phyloP scores from a whole-genome alignment of 129 eudicot genomes.

The Logfia minima region DNA sequence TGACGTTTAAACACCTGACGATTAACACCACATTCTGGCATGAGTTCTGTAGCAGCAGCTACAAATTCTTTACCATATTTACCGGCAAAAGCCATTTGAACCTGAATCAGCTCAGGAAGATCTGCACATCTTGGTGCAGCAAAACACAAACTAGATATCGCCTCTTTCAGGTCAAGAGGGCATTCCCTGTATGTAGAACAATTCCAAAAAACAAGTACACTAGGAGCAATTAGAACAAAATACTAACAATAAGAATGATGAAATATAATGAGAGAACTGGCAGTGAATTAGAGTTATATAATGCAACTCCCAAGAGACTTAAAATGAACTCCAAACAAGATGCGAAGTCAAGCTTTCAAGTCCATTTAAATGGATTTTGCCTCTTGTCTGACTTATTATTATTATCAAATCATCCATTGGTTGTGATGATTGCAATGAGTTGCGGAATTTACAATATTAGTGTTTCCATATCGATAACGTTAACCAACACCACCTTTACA shows the following conservation, averaged over 20 bases:
- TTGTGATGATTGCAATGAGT: too few relatives aligned
- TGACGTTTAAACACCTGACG: constrained; percentile 65
- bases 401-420: too few relatives aligned
- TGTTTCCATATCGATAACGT: too few relatives aligned
- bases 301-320: neutral
- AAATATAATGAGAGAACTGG: neutral
- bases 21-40: constrained; percentile 98
- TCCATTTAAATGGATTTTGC: neutral
- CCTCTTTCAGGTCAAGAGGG: constrained; percentile 90
- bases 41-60: constrained; percentile 83
- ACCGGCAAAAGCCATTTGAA: constrained; percentile 73
- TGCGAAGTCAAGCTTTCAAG: neutral
- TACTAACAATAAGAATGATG: neutral
- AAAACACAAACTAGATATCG: constrained; percentile 93
- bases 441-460: too few relatives aligned
- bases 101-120: constrained; percentile 78
- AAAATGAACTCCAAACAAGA: neutral
- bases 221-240: neutral
- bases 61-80: constrained; percentile 95
- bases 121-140: constrained; percentile 99
- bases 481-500: too few relatives aligned
- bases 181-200: constrained; percentile 64
- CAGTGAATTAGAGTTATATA: neutral
- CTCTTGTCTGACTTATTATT: neutral
- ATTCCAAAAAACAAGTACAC: neutral